Percentiles rank a stretch among this genome's conserved stretches.
These are phyloP conservation scores for Clavariopsis aquatica DNA, from an alignment of 495 filamentous ascomycete genomes.

Conservation along the genomic window DNA sequence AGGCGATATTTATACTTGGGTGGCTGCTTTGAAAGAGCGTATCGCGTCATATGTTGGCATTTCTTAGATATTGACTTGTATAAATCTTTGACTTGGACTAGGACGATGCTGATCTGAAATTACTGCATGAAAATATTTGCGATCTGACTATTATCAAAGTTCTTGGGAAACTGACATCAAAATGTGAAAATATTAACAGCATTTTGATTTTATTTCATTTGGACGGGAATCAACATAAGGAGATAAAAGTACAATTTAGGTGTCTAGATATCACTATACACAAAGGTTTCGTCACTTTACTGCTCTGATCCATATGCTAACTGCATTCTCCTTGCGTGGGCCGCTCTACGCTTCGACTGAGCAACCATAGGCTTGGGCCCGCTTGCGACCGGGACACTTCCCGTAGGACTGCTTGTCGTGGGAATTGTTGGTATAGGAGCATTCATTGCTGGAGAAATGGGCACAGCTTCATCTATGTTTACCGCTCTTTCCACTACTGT, in stretches of 20 bases:
- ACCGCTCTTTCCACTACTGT: neutral
- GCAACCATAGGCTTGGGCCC: constrained; percentile 1
- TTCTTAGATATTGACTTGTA: neutral
- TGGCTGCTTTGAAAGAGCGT: neutral
- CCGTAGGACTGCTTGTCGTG: neutral
- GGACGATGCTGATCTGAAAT: too few relatives aligned
- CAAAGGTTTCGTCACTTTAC: neutral
- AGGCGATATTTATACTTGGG: neutral
- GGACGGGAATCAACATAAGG: too few relatives aligned
- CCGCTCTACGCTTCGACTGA: constrained; percentile 16
- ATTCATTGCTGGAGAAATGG: neutral
- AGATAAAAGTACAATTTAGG: neutral
- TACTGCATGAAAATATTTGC: neutral
- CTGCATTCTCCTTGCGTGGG: constrained; percentile 21
- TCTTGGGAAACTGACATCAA: too few relatives aligned
- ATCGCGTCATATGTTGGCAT: neutral
- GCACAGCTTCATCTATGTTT: neutral
- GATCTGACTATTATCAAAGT: too few relatives aligned
- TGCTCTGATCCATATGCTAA: constrained; percentile 13
- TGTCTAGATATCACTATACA: neutral
- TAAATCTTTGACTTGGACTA: neutral
- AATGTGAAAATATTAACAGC: too few relatives aligned
- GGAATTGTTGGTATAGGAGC: neutral
- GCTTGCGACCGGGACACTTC: neutral
- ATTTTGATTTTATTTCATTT: too few relatives aligned